A percentile compares a stretch with the other conserved stretches of the same genome.
Conservation (phyloP, 139 green algal genomes). For the Zygnema circumcarinatum region DNA sequence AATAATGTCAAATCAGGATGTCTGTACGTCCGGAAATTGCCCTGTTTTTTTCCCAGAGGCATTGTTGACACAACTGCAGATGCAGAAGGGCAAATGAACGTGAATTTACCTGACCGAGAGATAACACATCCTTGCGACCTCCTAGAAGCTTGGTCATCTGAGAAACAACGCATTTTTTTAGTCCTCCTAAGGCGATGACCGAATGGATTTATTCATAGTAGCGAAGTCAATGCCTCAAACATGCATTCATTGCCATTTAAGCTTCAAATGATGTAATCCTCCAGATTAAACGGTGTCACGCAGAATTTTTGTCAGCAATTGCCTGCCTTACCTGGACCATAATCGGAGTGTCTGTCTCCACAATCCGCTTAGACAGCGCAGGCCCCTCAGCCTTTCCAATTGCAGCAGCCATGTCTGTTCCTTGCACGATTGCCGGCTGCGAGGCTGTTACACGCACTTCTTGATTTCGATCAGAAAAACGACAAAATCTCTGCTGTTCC, state of each 20-base stretch:
- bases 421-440: too few species aligned
- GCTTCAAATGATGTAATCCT: background rate
- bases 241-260: background rate
- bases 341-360: slow-evolving; percentile 11
- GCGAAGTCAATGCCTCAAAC: background rate
- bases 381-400: background rate
- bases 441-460: too few species aligned
- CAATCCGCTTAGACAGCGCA: slow-evolving; percentile 14
- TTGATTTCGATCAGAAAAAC: too few species aligned
- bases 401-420: background rate
- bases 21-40: too few species aligned
- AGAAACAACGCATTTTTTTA: background rate
- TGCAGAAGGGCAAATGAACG: too few species aligned
- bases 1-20: too few species aligned
- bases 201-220: background rate
- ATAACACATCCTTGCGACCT: slow-evolving; percentile 7
- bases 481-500: too few species aligned
- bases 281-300: too few species aligned
- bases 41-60: too few species aligned
- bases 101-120: slow-evolving; percentile 15
- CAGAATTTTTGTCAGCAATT: too few species aligned
- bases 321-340: slow-evolving; percentile 15
- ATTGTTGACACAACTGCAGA: too few species aligned
- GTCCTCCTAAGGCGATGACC: background rate
- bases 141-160: slow-evolving; percentile 25